Percentiles rank a stretch among this genome's conserved stretches.
Conservation (phyloP, 306 rosid genomes). For the Datisca glomerata region DNA sequence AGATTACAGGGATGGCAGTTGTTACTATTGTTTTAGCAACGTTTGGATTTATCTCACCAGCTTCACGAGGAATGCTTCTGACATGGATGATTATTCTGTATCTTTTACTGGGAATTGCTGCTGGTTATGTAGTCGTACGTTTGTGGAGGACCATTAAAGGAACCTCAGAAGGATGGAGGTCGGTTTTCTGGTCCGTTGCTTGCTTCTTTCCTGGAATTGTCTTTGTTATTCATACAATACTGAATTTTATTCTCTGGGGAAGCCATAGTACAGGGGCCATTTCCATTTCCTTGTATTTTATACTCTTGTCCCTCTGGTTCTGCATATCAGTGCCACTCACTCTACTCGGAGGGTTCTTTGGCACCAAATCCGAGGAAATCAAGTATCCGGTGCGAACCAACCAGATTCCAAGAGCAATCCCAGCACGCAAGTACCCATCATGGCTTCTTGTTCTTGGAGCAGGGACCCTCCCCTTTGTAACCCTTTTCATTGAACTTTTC, state of each 20-base stretch:
- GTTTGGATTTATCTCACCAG: conserved; percentile 72
- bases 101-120: conserved; percentile 57
- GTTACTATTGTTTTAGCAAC: conserved; percentile 66
- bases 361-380: conserved; percentile 45
- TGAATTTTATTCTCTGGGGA: conserved; percentile 67
- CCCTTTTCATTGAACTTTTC: conserved; percentile 64
- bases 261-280: conserved; percentile 77
- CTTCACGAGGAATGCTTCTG: conserved; percentile 57
- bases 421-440: conserved; percentile 51
- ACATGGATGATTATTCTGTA: conserved; percentile 68
- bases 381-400: conserved; percentile 68
- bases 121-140: conserved; percentile 65
- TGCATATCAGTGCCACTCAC: conserved; percentile 65
- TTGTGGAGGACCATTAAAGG: conserved; percentile 66
- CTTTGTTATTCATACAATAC: conserved; percentile 42
- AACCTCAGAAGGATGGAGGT: conserved; percentile 48
- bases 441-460: conserved; percentile 66
- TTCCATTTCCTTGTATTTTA: conserved; percentile 51
- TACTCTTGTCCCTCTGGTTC: conserved; percentile 55
- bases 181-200: conserved; percentile 51
- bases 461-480: conserved; percentile 61
- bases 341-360: conserved; percentile 52
- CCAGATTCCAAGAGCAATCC: conserved; percentile 57
- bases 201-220: conserved; percentile 70
- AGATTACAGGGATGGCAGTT: conserved; percentile 64